phyloP scores from a whole-genome alignment of 306 rosid genomes.

The Citrullus mucosospermus region DNA sequence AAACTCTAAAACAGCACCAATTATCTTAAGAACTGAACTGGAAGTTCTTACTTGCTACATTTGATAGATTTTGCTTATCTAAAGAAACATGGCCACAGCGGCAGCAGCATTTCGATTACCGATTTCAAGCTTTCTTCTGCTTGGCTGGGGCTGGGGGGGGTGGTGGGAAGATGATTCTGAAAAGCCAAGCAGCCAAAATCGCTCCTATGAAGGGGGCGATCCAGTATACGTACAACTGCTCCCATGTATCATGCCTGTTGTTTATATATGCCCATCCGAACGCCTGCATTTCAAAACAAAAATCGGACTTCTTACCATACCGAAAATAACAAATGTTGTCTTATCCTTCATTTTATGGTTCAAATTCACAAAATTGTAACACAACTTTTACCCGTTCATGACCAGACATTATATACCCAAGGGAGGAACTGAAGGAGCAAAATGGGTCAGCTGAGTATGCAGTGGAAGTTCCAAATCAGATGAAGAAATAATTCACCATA shows the following conservation, averaged over 20 bases:
- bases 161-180: slow-evolving; percentile 48
- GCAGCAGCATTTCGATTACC: not conserved
- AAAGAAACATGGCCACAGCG: not conserved
- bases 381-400: not conserved
- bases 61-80: not conserved
- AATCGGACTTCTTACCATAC: not conserved
- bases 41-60: not conserved
- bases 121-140: not conserved
- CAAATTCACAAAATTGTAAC: no score
- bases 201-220: slow-evolving; percentile 68
- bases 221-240: slow-evolving; percentile 80
- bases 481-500: not conserved
- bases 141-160: slow-evolving; percentile 1
- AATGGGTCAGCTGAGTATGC: not conserved
- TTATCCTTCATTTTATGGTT: not conserved
- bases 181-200: slow-evolving; percentile 61
- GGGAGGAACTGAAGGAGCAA: not conserved
- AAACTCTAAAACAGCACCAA: not conserved
- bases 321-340: not conserved
- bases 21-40: not conserved
- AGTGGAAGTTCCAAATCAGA: not conserved
- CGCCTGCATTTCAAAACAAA: slow-evolving; percentile 35
- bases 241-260: slow-evolving; percentile 74
- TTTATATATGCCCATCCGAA: slow-evolving; percentile 83
- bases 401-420: not conserved